Base-by-base conservation (phyloP, 2,329 filamentous ascomycete genomes). In the Nannizzia gypsea region DNA sequence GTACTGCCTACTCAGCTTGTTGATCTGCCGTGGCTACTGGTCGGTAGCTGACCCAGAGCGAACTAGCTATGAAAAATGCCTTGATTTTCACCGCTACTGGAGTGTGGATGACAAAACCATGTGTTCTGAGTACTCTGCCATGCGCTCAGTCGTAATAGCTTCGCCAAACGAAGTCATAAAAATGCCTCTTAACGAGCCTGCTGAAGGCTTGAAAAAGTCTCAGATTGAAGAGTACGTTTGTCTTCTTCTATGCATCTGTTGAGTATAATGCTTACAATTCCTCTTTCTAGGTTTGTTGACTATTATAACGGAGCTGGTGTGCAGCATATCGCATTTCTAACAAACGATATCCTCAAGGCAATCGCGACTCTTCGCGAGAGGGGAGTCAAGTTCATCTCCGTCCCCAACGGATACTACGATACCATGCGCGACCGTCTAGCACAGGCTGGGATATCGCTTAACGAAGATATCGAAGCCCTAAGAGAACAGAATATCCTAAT, bases 111-210 rank as follows among this genome's bases (percentile, higher is more conserved):
- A 96, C 78, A 85, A 83, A 64, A 83, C 90, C 70, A 93, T 96
- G 77, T 88, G 85, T 78, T 93, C 89, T 63, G 90, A 95, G 68
- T 96, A 88, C 80, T 90, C 86, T 0, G 89, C 91, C 8, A 82
- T 96, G 64, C 88, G 85, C 73, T 88, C 83, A 64, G 84, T 95
- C 68, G 91, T 96, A 69, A 92, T 96, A 86, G 83, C 87, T 50
- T 89, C 85, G 24, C 83, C 84, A 59, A 88, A 90, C 76, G 86
- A 90, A 64, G 74, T 86, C 3, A 89, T 96, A 75, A 96, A 96
- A 78, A 96, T 96, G 89, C 91, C 91, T 66, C 92, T 96, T 81
- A 96, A 96, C 77, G 90, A 96, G 77, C 91, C 90, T 0, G 90
- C 90, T 0, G 75, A 79, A 0, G 90, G 90, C 57, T 90, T 90